Evolutionary conservation across 805 yeast species (phyloP), one percentile per base, ranked within the genome.

Genomic region (Soucietia sequanensis): DNA sequence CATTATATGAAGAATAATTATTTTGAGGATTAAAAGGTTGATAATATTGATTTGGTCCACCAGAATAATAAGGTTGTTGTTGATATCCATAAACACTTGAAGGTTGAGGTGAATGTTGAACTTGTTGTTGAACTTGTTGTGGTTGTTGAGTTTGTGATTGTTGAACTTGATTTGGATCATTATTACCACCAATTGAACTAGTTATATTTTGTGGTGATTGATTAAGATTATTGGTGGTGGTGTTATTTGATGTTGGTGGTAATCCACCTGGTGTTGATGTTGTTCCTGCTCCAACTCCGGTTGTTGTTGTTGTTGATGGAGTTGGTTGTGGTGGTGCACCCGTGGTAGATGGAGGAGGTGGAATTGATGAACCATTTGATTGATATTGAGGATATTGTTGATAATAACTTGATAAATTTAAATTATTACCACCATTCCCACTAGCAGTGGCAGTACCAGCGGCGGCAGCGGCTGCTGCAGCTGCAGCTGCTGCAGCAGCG

Each of bases 51-150:
- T 44, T 45, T 16, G 50, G 49, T 9, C 10, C 23, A 21, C 10
- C 11, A 17, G 55, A 53, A 38, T 44, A 46, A 33, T 49, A 49
- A 11, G 48, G 44, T 35, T 52, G 56, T 35, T 52, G 56, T 41
- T 53, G 58, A 30, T 53, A 53, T 6, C 50, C 46, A 30, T 51
- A 52, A 19, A 43, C 40, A 19, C 39, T 47, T 20, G 45, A 48
- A 13, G 25, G 41, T 25, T 31, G 39, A 18, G 31, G 46, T 21
- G 30, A 36, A n/a, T 36, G 39, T 21, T 31, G 44, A 18, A 40
- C 33, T 24, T 33, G 43, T 27, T 27, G 31, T 15, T 27, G 31
- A 14, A 9, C 16, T 16, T 27, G 31, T 16, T 27, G 27, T 5
- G 27, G 27, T n/a, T 13, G 13, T 13, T 25, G 27, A 12, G n/a